phyloP scores from a whole-genome alignment of 176 grass and related monocot genomes.

The Luzula sylvatica region DNA sequence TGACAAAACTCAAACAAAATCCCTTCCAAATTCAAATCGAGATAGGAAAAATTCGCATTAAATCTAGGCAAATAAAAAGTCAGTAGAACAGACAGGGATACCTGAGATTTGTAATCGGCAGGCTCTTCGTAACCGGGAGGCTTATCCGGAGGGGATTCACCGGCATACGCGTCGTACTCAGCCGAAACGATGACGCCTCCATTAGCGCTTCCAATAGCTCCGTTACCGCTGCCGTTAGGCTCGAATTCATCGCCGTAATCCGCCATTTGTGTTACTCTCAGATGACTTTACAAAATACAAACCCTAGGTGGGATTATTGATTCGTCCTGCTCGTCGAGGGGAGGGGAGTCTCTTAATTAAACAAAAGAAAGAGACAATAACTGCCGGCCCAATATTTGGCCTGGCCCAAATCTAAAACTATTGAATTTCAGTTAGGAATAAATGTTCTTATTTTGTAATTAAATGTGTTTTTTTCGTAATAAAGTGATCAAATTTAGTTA shows the following conservation, averaged over 20 bases:
- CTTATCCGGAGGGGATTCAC: constrained; percentile 34
- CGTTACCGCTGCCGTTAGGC: constrained; percentile 37
- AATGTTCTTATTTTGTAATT: too few relatives aligned
- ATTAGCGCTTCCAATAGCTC: too few relatives aligned
- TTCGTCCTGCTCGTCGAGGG: background rate
- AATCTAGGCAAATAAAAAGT: background rate
- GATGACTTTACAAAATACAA: background rate
- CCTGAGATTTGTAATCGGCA: constrained; percentile 54
- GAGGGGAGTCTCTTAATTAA: background rate
- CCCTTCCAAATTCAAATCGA: background rate
- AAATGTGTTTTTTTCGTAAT: too few relatives aligned
- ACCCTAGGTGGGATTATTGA: constrained; percentile 10
- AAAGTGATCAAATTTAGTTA: too few relatives aligned
- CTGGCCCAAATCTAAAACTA: too few relatives aligned
- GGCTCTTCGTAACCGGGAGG: constrained; percentile 41
- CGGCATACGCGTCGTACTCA: constrained; percentile 25
- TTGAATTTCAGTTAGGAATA: too few relatives aligned
- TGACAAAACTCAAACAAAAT: background rate
- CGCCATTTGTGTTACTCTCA: constrained; percentile 26
- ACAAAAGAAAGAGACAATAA: too few relatives aligned
- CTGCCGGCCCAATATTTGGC: background rate
- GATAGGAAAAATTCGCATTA: background rate
- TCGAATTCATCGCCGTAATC: constrained; percentile 58
- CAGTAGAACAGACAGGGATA: constrained; percentile 4
- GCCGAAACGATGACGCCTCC: constrained; percentile 19